Percentiles rank a stretch among this genome's conserved stretches.
Evolutionary conservation across 208 protist species (phyloP).

Genomic region (Trypanosoma boissoni): DNA sequence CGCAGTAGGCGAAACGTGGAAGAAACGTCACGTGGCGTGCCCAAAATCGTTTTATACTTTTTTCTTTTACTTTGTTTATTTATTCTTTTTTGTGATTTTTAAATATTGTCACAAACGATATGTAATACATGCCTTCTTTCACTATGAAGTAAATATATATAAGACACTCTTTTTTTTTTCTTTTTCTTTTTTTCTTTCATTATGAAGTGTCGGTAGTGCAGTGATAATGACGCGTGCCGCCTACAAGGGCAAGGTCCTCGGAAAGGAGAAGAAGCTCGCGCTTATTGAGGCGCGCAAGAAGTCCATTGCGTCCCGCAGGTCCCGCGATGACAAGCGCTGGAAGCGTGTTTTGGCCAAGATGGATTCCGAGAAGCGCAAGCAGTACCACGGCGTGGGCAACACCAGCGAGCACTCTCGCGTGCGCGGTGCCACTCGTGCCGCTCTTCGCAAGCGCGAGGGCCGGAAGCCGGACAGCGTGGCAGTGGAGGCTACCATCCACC

Average conservation of each 20-base stretch:
- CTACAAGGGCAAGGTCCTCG: constrained; percentile 76
- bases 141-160: not conserved
- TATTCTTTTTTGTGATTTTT: constrained; percentile 1
- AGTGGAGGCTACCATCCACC: constrained; percentile 97
- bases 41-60: not conserved
- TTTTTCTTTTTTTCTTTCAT: constrained; percentile 4
- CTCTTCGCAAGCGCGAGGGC: constrained; percentile 78
- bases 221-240: constrained; percentile 67
- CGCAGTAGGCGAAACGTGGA: no score
- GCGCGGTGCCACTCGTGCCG: constrained; percentile 75
- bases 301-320: constrained; percentile 66
- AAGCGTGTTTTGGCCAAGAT: constrained; percentile 88
- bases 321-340: constrained; percentile 85
- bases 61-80: constrained; percentile 11
- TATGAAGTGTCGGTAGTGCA: constrained; percentile 17
- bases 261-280: constrained; percentile 82
- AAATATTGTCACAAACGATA: not conserved
- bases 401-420: constrained; percentile 83
- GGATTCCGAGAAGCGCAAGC: constrained; percentile 80
- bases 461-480: constrained; percentile 88
- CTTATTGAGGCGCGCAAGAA: constrained; percentile 76
- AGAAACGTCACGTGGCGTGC: no score
- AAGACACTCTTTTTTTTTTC: constrained; percentile 7
- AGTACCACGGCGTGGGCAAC: constrained; percentile 87
- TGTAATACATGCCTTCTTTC: constrained; percentile 2